phyloP scores from a whole-genome alignment of 202 grass and related monocot species.

The Elaeis oleifera region DNA sequence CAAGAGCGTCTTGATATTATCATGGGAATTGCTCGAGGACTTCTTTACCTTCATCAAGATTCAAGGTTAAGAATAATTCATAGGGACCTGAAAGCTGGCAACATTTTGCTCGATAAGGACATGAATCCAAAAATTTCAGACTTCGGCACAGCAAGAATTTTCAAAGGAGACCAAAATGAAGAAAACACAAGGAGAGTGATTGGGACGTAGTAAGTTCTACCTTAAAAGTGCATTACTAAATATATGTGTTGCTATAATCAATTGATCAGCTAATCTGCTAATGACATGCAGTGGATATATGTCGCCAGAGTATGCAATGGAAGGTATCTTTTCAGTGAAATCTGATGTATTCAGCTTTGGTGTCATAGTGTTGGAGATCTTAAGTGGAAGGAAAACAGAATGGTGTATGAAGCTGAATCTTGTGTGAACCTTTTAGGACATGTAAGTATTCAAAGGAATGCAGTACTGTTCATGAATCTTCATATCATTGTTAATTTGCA shows the following conservation, averaged over 20 bases:
- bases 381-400: conserved; percentile 64
- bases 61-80: conserved; percentile 82
- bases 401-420: conserved; percentile 41
- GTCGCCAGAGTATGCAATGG: conserved; percentile 69
- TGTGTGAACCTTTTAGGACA: conserved; percentile 55
- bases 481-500: background rate
- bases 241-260: background rate
- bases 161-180: conserved; percentile 46
- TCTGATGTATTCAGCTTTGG: conserved; percentile 89
- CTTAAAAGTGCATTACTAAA: background rate
- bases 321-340: conserved; percentile 57
- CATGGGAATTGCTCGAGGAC: conserved; percentile 61
- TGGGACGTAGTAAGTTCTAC: conserved; percentile 64
- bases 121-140: conserved; percentile 96
- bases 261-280: background rate
- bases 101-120: conserved; percentile 67
- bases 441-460: conserved; percentile 24
- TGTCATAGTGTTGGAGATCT: conserved; percentile 56
- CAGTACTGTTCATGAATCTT: background rate
- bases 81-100: conserved; percentile 75
- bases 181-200: conserved; percentile 58
- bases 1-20: conserved; percentile 61
- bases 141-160: conserved; percentile 78
- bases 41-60: conserved; percentile 84
- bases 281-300: conserved; percentile 56